Percentiles rank a stretch among this genome's conserved stretches.
Evolutionary conservation across 1,284 basidiomycete genomes (phyloP).

Genomic region (Pseudozyma thailandica): DNA sequence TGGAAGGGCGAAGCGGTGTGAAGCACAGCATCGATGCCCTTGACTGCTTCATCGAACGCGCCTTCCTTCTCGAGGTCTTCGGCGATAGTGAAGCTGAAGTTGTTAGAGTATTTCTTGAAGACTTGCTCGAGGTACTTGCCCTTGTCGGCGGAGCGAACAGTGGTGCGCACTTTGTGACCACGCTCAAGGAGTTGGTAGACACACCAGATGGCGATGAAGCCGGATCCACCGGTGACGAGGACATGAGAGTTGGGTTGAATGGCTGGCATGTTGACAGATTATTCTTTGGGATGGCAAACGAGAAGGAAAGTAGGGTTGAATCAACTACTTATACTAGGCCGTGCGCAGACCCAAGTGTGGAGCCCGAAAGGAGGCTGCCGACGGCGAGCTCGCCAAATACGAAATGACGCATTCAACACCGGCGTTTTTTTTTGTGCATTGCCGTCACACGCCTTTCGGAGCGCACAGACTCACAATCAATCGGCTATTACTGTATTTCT

Average conservation of each 20-base stretch:
- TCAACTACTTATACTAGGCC: too few species aligned
- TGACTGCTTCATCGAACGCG: slow-evolving; percentile 78
- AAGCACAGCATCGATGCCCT: slow-evolving; percentile 75
- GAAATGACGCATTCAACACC: too few species aligned
- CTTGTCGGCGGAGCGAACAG: slow-evolving; percentile 73
- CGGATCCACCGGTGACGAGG: slow-evolving; percentile 70
- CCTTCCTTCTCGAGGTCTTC: slow-evolving; percentile 73
- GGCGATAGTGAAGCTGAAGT: slow-evolving; percentile 73
- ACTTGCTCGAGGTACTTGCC: slow-evolving; percentile 71
- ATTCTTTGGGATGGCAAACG: too few species aligned
- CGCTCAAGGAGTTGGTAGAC: slow-evolving; percentile 70
- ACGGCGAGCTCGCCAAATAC: too few species aligned
- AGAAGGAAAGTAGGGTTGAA: too few species aligned
- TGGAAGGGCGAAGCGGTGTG: slow-evolving; percentile 74
- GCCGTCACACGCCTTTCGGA: too few species aligned
- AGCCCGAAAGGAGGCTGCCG: too few species aligned
- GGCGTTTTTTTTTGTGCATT: too few species aligned
- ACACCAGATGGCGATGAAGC: slow-evolving; percentile 69
- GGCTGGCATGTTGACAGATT: slow-evolving; percentile 70
- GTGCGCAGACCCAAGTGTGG: too few species aligned
- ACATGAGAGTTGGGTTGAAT: slow-evolving; percentile 69
- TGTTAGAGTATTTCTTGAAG: slow-evolving; percentile 71
- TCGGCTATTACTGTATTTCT: too few species aligned
- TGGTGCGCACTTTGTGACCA: slow-evolving; percentile 72
- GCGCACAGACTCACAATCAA: too few species aligned